Evolutionary conservation across 2,329 filamentous ascomycete species (phyloP).

Genomic region (Nannizzia gypsea): DNA sequence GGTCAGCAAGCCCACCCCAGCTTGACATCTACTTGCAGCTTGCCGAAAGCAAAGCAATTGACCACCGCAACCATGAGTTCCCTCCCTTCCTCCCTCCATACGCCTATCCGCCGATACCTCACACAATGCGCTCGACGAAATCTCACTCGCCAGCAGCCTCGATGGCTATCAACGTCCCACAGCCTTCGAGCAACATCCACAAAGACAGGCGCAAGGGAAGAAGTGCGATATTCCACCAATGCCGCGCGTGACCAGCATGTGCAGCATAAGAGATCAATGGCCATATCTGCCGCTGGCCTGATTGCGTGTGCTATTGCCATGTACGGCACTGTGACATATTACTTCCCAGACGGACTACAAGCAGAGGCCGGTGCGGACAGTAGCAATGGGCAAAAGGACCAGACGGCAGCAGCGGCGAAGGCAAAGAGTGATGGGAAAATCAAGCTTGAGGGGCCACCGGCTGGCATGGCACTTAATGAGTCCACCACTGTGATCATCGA

Average conservation of each 20-base stretch:
- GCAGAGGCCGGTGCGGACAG: background rate
- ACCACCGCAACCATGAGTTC: slow-evolving; percentile 1
- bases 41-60: background rate
- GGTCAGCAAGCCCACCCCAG: background rate
- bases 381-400: slow-evolving; percentile 4
- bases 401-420: background rate
- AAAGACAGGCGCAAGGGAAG: background rate
- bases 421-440: slow-evolving; percentile 16
- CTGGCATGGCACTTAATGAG: slow-evolving; percentile 24
- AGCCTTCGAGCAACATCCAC: slow-evolving; percentile 24
- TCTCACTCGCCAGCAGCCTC: slow-evolving; percentile 7
- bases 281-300: slow-evolving; percentile 28
- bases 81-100: slow-evolving; percentile 8
- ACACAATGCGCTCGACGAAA: slow-evolving; percentile 11
- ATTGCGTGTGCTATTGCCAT: slow-evolving; percentile 29
- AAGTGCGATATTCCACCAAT: slow-evolving; percentile 15
- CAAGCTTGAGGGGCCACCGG: slow-evolving; percentile 30
- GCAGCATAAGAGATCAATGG: slow-evolving; percentile 24
- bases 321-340: slow-evolving; percentile 32
- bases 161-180: slow-evolving; percentile 20
- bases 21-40: background rate
- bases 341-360: slow-evolving; percentile 16
- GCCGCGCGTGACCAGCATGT: slow-evolving; percentile 19
- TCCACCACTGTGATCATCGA: slow-evolving; percentile 37
- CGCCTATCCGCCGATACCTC: slow-evolving; percentile 11